Evolutionary conservation across 805 yeast species (phyloP), one percentile per base, ranked within the genome.

Genomic region (Lipomyces kockii): DNA sequence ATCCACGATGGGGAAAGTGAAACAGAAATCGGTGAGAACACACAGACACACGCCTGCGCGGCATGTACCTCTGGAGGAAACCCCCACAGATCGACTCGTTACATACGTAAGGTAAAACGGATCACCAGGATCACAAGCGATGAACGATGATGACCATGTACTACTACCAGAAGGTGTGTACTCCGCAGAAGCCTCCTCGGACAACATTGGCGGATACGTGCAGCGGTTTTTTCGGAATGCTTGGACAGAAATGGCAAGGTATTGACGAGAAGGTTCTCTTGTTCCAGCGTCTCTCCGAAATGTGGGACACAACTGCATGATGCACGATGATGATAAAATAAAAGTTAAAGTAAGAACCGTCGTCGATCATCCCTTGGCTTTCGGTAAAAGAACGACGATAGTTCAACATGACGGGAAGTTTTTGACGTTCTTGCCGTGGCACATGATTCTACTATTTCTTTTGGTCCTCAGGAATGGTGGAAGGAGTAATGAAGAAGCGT

Each of bases 331-430:
- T 14, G 52, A 46, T 14, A 46, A 46, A 2, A 46, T 46, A 46
- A 51, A 51, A 22, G 55, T 51, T 51, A 51, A 20, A 51, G 55
- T 51, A 51, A 51, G 55, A 51, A 51, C 55, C 52, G 55, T 51
- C 29, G 55, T 20, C 55, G 55, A 51, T 20, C 55, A 51, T 51
- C 29, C 55, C 55, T 51, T 51, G 55, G 55, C 55, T 51, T 51
- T 51, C 55, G 55, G 55, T 20, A 51, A 51, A 51, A 51, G 55
- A 51, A 51, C 55, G 17, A 51, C 55, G 29, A 51, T 51, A 51
- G 55, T 51, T 51, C 55, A 51, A 51, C 55, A 51, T 51, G 55
- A 51, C 55, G 27, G 55, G 55, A 51, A 51, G 55, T 51, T 51
- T 20, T 51, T 51, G 27, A 27, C 55, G 55, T 9, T 51, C 55